A percentile compares a stretch with the other conserved stretches of the same genome.
Evolutionary conservation across 2,329 filamentous ascomycete genomes (phyloP).

Genomic region (Fusarium xylarioides): DNA sequence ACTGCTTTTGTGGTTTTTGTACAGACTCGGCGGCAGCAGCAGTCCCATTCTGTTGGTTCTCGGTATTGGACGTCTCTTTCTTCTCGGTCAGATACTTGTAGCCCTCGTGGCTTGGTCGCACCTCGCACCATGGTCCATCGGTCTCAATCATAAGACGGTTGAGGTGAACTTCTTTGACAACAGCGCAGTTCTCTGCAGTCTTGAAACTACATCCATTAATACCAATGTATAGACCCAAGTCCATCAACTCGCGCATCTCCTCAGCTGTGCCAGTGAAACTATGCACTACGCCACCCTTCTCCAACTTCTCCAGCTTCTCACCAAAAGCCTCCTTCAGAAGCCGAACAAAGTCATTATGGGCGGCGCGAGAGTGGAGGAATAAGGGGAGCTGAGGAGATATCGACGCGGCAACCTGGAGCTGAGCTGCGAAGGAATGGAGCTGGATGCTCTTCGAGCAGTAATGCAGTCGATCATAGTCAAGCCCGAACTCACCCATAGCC

Average conservation of each 20-base stretch:
- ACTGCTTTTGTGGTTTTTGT: constrained; percentile 48
- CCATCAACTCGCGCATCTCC: constrained; percentile 84
- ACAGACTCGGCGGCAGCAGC: constrained; percentile 19
- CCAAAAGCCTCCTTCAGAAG: constrained; percentile 70
- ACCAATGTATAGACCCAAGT: constrained; percentile 87
- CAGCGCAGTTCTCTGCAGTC: constrained; percentile 87
- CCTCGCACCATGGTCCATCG: constrained; percentile 97
- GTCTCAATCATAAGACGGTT: constrained; percentile 92
- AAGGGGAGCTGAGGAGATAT: constrained; percentile 80
- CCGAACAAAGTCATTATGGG: constrained; percentile 82
- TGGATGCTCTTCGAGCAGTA: constrained; percentile 83
- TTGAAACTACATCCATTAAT: constrained; percentile 97
- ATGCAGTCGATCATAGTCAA: constrained; percentile 93
- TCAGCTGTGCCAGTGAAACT: constrained; percentile 90
- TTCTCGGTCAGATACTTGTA: constrained; percentile 71
- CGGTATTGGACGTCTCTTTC: constrained; percentile 39
- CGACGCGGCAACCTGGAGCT: constrained; percentile 79
- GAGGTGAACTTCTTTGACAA: constrained; percentile 81
- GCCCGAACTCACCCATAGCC: constrained; percentile 93
- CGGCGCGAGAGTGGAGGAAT: constrained; percentile 91
- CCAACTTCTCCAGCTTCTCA: constrained; percentile 69
- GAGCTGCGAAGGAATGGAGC: constrained; percentile 83
- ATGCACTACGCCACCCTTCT: constrained; percentile 86
- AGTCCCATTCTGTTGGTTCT: constrained; percentile 39
- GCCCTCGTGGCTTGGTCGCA: constrained; percentile 86